Conservation (phyloP, 1,284 basidiomycete genomes). For the Ganoderma sp. region DNA sequence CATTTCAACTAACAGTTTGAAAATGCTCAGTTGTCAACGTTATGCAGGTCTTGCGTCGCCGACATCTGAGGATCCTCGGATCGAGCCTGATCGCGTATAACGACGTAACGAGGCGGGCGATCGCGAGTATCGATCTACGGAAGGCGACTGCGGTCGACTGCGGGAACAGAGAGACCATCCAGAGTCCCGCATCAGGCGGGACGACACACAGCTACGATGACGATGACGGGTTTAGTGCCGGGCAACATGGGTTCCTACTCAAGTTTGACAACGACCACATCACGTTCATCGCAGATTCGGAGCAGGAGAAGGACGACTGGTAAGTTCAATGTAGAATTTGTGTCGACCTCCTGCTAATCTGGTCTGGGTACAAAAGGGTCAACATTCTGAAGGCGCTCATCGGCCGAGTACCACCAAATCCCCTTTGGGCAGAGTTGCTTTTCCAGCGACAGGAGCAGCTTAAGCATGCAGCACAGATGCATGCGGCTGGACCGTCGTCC, state of each 20-base stretch:
- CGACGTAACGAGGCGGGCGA: constrained; percentile 92
- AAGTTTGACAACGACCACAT: constrained; percentile 84
- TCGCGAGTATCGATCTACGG: constrained; percentile 89
- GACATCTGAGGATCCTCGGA: constrained; percentile 87
- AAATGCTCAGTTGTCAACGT: constrained; percentile 33
- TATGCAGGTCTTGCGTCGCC: constrained; percentile 72
- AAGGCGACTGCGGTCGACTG: constrained; percentile 84
- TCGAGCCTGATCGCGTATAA: constrained; percentile 90
- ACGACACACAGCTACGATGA: constrained; percentile 53
- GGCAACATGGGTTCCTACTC: constrained; percentile 84
- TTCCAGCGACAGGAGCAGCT: constrained; percentile 68
- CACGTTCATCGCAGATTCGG: constrained; percentile 89
- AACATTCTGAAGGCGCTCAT: constrained; percentile 81
- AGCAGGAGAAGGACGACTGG: constrained; percentile 89
- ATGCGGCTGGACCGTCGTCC: not conserved
- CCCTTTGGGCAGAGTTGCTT: constrained; percentile 88
- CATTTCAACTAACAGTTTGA: not conserved
- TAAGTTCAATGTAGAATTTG: constrained; percentile 46
- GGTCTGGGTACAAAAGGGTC: constrained; percentile 58
- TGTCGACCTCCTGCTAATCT: not conserved
- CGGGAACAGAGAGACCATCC: constrained; percentile 60
- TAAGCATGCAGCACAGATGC: constrained; percentile 25
- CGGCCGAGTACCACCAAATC: constrained; percentile 87
- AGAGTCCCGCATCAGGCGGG: constrained; percentile 51
- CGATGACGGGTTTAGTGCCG: constrained; percentile 77